Conservation (phyloP, 1,139 yeast genomes). For the Pichia sp. region DNA sequence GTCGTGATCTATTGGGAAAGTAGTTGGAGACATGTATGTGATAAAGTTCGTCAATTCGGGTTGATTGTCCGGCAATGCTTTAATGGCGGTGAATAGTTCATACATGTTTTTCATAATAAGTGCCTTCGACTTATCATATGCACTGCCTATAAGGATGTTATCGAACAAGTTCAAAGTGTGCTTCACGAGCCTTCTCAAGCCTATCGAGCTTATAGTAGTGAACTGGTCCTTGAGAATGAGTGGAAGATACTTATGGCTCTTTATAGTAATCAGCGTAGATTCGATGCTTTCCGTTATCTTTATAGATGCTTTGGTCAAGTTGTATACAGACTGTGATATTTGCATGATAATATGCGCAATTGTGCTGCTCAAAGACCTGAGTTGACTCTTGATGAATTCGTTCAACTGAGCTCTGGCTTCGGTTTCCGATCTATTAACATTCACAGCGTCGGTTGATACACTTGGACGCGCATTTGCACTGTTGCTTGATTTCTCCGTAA, state of each 20-base stretch:
- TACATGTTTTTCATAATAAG: conserved; percentile 52
- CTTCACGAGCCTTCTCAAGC: conserved; percentile 50
- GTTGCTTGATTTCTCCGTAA: too few relatives aligned
- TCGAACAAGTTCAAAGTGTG: conserved; percentile 62
- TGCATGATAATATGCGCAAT: conserved; percentile 47
- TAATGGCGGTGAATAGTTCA: conserved; percentile 36
- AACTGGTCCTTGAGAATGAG: conserved; percentile 25
- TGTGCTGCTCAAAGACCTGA: conserved; percentile 34
- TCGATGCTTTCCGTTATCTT: conserved; percentile 40
- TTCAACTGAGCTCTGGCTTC: conserved; percentile 14
- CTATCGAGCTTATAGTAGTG: conserved; percentile 34
- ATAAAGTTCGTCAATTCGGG: conserved; percentile 20
- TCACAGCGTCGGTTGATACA: too few relatives aligned
- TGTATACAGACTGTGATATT: conserved; percentile 47
- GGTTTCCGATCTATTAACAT: conserved; percentile 1
- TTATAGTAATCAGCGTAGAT: conserved; percentile 14
- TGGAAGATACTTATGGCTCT: conserved; percentile 11
- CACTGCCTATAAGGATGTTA: conserved; percentile 56
- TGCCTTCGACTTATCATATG: conserved; percentile 56
- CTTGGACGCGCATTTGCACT: too few relatives aligned
- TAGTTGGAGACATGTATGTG: conserved; percentile 36
- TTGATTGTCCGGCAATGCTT: conserved; percentile 23
- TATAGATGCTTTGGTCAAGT: conserved; percentile 56
- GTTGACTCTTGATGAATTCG: conserved; percentile 30
- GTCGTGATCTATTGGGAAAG: conserved; percentile 42